Base-by-base conservation (phyloP, 1,139 yeast genomes). In the Candida sanyaensis region DNA sequence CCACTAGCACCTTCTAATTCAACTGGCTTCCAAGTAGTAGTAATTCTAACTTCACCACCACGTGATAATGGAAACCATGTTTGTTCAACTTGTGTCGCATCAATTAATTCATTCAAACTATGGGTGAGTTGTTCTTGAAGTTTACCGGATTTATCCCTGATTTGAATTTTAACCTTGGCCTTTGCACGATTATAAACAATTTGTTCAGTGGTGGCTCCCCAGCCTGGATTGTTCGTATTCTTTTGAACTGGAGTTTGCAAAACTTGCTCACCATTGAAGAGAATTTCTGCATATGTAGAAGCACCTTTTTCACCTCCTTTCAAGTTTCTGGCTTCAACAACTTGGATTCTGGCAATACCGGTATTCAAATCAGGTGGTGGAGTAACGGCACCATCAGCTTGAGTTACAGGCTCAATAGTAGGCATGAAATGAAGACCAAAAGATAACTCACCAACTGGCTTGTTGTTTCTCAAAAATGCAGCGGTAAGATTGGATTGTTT, bases 301-400 rank as follows among this genome's bases (percentile, higher is more conserved):
- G 83, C 73, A 21, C 74, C 71, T 56, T 80, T 73, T 39, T 73
- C 78, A 11, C 62, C 56, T 61, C 63, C 70, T 66, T 53, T 68
- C 71, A 66, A 73, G 65, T 77, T 72, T 65, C 84, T 75, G 24
- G 81, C 84, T 52, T 76, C 81, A n/a, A 64, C 57, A 43, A 82
- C 62, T 48, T 72, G 75, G 50, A 87, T 65, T 60, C 85, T 80
- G 27, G 87, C 83, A 59, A 93, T 86, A 76, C 99, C 99, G 17
- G 97, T 89, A 67, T 90, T 91, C 65, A 90, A 81, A 57, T 91
- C 97, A 45, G 96, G 97, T 42, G 96, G 91, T 42, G 96, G 92
- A 56, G 83, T 86, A 44, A 79, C 74, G 8, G 95, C 87, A 47
- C 97, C 98, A 67, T 90, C 96, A 3, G 89, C 91, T 57, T 85